Evolutionary conservation across 73 alveolate genomes (phyloP).

Genomic region (Paramecium primaurelia): DNA sequence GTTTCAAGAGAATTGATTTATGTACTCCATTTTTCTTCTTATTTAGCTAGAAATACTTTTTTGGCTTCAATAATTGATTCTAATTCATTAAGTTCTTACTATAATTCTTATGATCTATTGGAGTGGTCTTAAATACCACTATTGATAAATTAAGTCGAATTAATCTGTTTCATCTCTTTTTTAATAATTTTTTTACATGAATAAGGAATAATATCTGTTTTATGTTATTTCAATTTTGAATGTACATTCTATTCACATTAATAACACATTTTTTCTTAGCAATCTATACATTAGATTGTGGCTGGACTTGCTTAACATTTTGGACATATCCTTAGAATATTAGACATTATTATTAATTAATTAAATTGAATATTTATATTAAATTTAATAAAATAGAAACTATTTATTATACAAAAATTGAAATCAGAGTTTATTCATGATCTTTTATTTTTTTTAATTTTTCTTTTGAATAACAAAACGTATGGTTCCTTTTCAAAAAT

Average conservation of each 20-base stretch:
- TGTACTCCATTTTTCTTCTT: background rate
- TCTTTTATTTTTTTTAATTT: background rate
- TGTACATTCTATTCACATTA: background rate
- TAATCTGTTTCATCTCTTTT: background rate
- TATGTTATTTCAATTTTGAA: background rate
- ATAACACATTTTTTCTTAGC: background rate
- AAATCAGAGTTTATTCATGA: background rate
- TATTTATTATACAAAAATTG: background rate
- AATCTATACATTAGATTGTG: background rate
- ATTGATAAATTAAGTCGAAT: background rate
- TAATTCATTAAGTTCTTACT: background rate
- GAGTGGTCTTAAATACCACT: background rate
- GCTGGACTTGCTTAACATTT: background rate
- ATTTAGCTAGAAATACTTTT: background rate
- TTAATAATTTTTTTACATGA: background rate
- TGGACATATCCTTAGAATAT: background rate
- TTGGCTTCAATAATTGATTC: background rate
- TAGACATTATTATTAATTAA: background rate
- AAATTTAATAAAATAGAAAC: background rate
- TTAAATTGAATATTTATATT: background rate
- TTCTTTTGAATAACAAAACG: background rate
- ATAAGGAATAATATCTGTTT: background rate
- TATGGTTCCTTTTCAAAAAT: background rate
- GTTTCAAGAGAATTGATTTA: background rate
- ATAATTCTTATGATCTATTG: background rate